Evolutionary conservation across 257 asterid species (phyloP).

Genomic region (Gynochthodes officinalis): DNA sequence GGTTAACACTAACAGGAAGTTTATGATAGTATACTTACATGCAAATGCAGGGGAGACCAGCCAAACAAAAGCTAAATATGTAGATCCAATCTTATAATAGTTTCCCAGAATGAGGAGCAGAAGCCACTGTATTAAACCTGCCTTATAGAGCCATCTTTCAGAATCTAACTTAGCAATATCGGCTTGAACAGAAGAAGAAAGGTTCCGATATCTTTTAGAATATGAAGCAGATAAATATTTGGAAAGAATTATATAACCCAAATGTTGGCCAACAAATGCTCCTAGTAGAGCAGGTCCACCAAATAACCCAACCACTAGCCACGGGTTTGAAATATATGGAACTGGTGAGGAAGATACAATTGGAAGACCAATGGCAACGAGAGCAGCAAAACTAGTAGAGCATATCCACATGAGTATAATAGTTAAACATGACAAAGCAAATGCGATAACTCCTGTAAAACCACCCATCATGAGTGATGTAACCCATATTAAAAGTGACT

Average conservation of each 20-base stretch:
- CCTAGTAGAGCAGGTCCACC: constrained; percentile 94
- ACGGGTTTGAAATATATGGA: constrained; percentile 79
- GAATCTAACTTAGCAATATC: constrained; percentile 81
- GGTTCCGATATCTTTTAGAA: constrained; percentile 37
- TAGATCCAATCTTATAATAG: constrained; percentile 64
- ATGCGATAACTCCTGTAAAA: constrained; percentile 53
- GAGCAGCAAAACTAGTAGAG: constrained; percentile 50
- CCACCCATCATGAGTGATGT: constrained; percentile 78
- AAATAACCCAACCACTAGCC: constrained; percentile 71
- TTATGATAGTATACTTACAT: constrained; percentile 52
- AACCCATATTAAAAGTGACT: constrained; percentile 73
- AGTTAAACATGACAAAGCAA: constrained; percentile 60
- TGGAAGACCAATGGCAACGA: constrained; percentile 64
- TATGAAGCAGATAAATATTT: constrained; percentile 44
- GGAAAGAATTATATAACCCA: constrained; percentile 56
- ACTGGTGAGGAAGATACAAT: constrained; percentile 64
- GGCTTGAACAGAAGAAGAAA: constrained; percentile 44
- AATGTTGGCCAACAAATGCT: constrained; percentile 82
- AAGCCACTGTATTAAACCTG: constrained; percentile 86
- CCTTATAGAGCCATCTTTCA: constrained; percentile 92
- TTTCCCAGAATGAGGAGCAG: constrained; percentile 60
- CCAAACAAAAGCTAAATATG: constrained; percentile 88
- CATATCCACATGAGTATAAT: constrained; percentile 78
- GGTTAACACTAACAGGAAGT: constrained; percentile 4
- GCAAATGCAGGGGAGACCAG: constrained; percentile 89